phyloP scores from a whole-genome alignment of 495 filamentous ascomycete species.

The Neurospora tetrasperma region DNA sequence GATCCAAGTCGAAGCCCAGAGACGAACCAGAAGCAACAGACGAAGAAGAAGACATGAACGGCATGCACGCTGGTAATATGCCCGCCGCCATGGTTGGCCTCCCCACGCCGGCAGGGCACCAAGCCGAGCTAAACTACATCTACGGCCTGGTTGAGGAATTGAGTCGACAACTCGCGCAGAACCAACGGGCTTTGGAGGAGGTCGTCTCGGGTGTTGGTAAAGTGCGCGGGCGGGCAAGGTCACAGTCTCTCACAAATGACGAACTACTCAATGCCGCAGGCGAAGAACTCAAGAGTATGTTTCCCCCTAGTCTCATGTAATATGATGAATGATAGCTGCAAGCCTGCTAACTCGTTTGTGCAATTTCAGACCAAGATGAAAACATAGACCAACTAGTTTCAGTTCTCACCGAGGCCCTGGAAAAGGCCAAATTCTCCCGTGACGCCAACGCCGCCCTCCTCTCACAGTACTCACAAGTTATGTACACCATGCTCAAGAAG shows the following conservation, averaged over 20 bases:
- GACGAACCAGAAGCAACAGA: conserved; percentile 7
- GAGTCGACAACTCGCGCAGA: conserved; percentile 63
- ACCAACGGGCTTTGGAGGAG: conserved; percentile 62
- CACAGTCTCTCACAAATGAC: conserved; percentile 39
- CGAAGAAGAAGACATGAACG: conserved; percentile 40
- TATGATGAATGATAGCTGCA: neutral
- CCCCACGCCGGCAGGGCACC: conserved; percentile 69
- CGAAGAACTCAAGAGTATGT: conserved; percentile 38
- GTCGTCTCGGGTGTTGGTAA: conserved; percentile 56
- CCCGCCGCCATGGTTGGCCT: conserved; percentile 38
- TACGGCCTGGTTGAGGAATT: conserved; percentile 76
- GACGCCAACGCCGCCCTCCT: conserved; percentile 43
- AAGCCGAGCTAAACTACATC: conserved; percentile 78
- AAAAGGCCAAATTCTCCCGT: conserved; percentile 38
- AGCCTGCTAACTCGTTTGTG: neutral
- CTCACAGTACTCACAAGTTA: conserved; percentile 35
- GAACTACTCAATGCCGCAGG: conserved; percentile 38
- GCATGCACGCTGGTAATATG: conserved; percentile 45
- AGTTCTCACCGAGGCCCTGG: conserved; percentile 41
- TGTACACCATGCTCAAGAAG: conserved; percentile 39
- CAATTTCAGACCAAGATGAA: conserved; percentile 31
- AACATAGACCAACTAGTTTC: conserved; percentile 44
- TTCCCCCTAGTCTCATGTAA: neutral
- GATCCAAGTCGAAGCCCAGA: neutral
- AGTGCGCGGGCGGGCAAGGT: conserved; percentile 38